Base-by-base conservation (phyloP, 2,329 filamentous ascomycete species). In the Dissoconium aciculare region DNA sequence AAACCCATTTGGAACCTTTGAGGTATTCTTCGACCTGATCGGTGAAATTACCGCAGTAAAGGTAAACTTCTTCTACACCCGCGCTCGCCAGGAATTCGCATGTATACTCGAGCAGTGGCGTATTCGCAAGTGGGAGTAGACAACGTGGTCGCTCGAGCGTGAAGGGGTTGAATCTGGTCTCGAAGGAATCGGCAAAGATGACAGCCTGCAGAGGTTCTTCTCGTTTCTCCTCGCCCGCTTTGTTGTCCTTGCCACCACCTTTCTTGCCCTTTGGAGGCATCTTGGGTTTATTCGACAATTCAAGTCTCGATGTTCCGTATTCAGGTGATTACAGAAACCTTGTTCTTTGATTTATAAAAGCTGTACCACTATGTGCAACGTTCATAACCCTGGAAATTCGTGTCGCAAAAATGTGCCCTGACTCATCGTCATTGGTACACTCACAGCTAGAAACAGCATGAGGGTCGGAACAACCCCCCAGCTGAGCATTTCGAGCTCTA, bases 11-110 rank as follows among this genome's bases (percentile, higher is more conserved):
- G 9, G 89, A 94, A 21, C 40, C 19, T 59, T 74, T 69, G 45
- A 98, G 75, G 54, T 95, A 92, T 42, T 72, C 69, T 59, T 95
- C 85, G 33, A 98, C 71, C 53, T 84, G 73, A 36, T 89, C 78
- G 16, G 78, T 79, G 54, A 94, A 84, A 15, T 82, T 75, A 37
- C 83, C 81, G 46, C 79, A 87, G 60, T 94, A 95, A 35, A 98
- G 70, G 53, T 80, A 92, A 32, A 95, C 79, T 42, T 94, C 82
- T 45, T 89, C 75, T n/a, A 95, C 84, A 35, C 85, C 84, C 35
- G 89, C 84, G 67, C 87, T 87, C 41, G 84, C 84, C 1, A 98
- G 74, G 49, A 93, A 95, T 52, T 95, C 85, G 48, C 95, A 74
- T 3, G 87, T 95, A 55, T 98, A 95, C 57, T 98, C 89, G 59